Evolutionary conservation across 108 stramenopile species (phyloP), one percentile per base, ranked within the genome.

Genomic region (Bacterosira constricta): DNA sequence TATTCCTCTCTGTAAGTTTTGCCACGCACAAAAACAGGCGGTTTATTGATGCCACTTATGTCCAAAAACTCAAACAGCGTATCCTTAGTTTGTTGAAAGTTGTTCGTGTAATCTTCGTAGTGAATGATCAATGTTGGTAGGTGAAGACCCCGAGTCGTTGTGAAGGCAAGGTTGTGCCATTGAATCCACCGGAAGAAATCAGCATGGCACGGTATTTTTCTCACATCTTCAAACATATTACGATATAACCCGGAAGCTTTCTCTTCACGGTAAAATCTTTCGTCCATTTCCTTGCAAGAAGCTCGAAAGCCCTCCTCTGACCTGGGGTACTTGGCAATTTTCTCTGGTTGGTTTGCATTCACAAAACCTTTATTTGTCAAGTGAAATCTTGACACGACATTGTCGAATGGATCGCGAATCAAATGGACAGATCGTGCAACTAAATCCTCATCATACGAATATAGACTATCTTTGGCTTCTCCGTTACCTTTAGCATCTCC

Each of bases 361-460:
- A 52, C 26, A 7, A 80, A 79, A 34, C 62, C 69, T 30, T 52
- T 58, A 25, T 65, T 61, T 45, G 84, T 82, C 51, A 86, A 66
- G 70, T 92, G 90, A 63, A 85, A 92, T 44, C 88, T 73, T 10
- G 90, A 74, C 25, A 92, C 88, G 18, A 89, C 62, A 56, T 92
- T 92, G 60, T 85, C 69, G 45, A 88, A 80, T 3, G 90, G 90
- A 42, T 89, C 81, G 9, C 90, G 83, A 26, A 86, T 68, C 50
- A 92, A 47, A 68, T 92, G 90, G 26, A 91, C 79, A 4, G 86
- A 75, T 31, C 73, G 81, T n/a, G 79, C 46, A 25, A 91, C 86
- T 1, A 82, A 74, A 41, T 21, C 13, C 0, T 39, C 23, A 37
- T 75, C 47, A 36, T 77, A 77, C 15, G 54, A 59, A 23, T 52